Evolutionary conservation across 257 asterid species (phyloP).

Genomic region (Paraleonurus japonicus): DNA sequence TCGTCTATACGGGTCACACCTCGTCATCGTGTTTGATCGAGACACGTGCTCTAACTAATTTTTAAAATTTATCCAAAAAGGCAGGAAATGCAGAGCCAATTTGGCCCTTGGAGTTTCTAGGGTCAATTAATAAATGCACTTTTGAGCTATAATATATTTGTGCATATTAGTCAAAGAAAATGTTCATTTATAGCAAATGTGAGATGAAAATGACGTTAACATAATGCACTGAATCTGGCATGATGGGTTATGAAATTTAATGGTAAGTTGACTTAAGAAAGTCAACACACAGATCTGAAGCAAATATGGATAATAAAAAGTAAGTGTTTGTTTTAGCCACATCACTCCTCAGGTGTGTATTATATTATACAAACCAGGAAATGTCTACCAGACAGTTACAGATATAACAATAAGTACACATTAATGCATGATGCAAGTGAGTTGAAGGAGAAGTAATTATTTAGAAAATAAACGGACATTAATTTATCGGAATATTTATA

Average conservation of each 20-base stretch:
- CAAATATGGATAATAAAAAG: not conserved
- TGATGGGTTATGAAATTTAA: constrained; percentile 12
- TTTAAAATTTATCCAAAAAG: not conserved
- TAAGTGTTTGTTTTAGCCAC: not conserved
- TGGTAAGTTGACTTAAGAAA: constrained; percentile 29
- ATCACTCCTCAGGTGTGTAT: constrained; percentile 1
- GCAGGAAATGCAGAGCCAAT: not conserved
- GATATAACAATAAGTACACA: not conserved
- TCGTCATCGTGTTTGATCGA: not conserved
- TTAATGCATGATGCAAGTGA: not conserved
- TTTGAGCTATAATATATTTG: constrained; percentile 10
- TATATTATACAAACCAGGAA: not conserved
- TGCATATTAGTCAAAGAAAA: constrained; percentile 13
- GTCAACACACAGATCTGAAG: constrained; percentile 27
- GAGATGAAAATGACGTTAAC: constrained; percentile 17
- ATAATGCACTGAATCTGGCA: constrained; percentile 11
- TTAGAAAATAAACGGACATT: not conserved
- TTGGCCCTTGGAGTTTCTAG: constrained; percentile 21
- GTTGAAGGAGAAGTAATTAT: not conserved
- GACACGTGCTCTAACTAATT: not conserved
- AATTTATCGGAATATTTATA: not conserved
- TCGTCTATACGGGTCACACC: not conserved
- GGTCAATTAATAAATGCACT: constrained; percentile 14
- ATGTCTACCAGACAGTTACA: not conserved
- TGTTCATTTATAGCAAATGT: constrained; percentile 20